phyloP scores from a whole-genome alignment of 805 yeast species.

The Candida michaelii region DNA sequence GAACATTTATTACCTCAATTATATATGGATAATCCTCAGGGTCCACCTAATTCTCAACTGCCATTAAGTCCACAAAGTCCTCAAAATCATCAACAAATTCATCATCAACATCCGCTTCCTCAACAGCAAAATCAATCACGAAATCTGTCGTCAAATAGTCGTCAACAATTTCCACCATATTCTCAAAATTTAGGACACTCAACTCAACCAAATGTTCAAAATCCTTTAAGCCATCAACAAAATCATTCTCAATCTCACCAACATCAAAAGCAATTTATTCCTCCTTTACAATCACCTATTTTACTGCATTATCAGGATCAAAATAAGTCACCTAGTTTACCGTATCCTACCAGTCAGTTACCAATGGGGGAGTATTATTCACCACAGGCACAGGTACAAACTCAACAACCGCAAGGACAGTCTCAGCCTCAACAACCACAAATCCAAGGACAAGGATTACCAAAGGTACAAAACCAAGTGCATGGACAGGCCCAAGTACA shows the following conservation, averaged over 20 bases:
- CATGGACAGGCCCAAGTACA: too few relatives aligned
- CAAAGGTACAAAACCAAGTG: too few relatives aligned
- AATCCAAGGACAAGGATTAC: too few relatives aligned
- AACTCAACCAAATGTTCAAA: too few relatives aligned
- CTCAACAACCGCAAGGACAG: too few relatives aligned
- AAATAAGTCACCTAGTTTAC: constrained; percentile 10
- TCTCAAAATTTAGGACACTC: too few relatives aligned
- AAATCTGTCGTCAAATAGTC: too few relatives aligned
- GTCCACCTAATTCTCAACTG: neutral
- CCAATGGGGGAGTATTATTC: neutral
- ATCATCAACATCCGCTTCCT: neutral
- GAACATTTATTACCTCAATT: constrained; percentile 26
- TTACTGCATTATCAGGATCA: constrained; percentile 13
- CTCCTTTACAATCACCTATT: constrained; percentile 9
- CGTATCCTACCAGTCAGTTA: constrained; percentile 9
- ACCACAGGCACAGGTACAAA: too few relatives aligned
- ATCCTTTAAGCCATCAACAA: too few relatives aligned
- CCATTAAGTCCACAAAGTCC: neutral
- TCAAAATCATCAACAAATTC: constrained; percentile 2
- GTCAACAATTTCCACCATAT: too few relatives aligned
- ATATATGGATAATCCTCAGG: constrained; percentile 11
- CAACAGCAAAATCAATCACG: neutral
- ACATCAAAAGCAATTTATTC: neutral
- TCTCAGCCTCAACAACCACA: constrained; percentile 3
- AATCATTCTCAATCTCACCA: neutral